These are phyloP conservation scores for Tolypocladium cylindrosporum DNA, from an alignment of 2,329 filamentous ascomycete genomes.

Conservation along the genomic window DNA sequence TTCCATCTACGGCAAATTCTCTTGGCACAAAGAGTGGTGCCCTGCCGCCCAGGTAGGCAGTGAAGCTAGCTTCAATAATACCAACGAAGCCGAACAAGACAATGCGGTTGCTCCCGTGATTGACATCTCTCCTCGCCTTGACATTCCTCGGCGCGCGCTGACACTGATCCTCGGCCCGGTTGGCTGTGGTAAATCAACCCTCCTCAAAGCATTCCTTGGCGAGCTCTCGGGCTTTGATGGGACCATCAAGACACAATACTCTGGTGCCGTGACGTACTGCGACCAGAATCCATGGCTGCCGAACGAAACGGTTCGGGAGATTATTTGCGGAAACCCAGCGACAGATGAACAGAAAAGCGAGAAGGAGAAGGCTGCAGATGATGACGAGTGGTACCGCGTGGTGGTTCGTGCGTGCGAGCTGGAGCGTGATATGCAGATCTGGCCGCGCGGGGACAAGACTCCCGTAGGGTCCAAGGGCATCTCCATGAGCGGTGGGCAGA, in stretches of 20 bases:
- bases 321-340: constrained; percentile 17
- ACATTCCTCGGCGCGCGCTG: not conserved
- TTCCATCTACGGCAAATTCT: not conserved
- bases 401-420: constrained; percentile 16
- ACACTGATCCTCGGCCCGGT: constrained; percentile 18
- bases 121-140: not conserved
- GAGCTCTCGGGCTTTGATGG: constrained; percentile 11
- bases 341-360: constrained; percentile 31
- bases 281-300: constrained; percentile 11
- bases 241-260: constrained; percentile 4
- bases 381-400: constrained; percentile 11
- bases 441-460: constrained; percentile 18
- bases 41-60: no score
- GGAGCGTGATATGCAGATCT: constrained; percentile 9
- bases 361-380: constrained; percentile 4
- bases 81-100: not conserved
- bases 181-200: constrained; percentile 19
- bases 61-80: not conserved
- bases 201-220: constrained; percentile 16
- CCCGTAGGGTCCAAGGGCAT: constrained; percentile 20
- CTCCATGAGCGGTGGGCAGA: constrained; percentile 22
- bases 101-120: not conserved
- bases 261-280: constrained; percentile 13
- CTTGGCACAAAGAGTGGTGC: not conserved
- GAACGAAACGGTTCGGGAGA: constrained; percentile 18